Percentiles rank a stretch among this genome's conserved stretches.
phyloP scores from a whole-genome alignment of 257 asterid genomes.

The Solanum lycopersicoides region DNA sequence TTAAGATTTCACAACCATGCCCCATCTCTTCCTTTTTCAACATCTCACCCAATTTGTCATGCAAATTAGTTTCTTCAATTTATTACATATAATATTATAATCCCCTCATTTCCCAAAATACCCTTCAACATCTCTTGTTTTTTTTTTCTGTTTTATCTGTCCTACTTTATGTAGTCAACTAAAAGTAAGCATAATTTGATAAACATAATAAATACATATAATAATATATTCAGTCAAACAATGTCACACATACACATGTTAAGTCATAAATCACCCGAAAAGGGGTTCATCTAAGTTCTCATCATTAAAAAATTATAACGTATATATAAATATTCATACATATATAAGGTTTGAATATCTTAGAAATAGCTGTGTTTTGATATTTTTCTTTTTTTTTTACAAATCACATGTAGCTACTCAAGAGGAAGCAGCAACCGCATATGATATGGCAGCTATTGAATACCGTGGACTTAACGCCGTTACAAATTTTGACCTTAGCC shows the following conservation, averaged over 20 bases:
- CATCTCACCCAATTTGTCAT: constrained; percentile 36
- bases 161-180: neutral
- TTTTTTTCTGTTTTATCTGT: no score
- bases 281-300: neutral
- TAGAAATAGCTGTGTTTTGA: no score
- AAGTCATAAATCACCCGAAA: neutral
- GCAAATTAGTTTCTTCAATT: constrained; percentile 33
- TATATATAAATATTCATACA: neutral
- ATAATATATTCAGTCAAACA: no score
- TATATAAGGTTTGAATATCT: neutral
- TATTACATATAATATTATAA: neutral
- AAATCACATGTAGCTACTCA: constrained; percentile 52
- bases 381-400: no score
- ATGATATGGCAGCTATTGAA: constrained; percentile 94
- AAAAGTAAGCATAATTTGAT: neutral
- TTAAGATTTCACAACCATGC: constrained; percentile 6
- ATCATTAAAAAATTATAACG: no score
- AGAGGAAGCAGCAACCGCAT: constrained; percentile 96
- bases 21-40: constrained; percentile 10
- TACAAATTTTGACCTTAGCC: constrained; percentile 86
- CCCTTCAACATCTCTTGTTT: neutral
- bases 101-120: neutral
- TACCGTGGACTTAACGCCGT: constrained; percentile 90
- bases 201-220: no score
- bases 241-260: neutral